Evolutionary conservation across 805 yeast species (phyloP), one percentile per base, ranked within the genome.

Genomic region (Sugiyamaella americana): DNA sequence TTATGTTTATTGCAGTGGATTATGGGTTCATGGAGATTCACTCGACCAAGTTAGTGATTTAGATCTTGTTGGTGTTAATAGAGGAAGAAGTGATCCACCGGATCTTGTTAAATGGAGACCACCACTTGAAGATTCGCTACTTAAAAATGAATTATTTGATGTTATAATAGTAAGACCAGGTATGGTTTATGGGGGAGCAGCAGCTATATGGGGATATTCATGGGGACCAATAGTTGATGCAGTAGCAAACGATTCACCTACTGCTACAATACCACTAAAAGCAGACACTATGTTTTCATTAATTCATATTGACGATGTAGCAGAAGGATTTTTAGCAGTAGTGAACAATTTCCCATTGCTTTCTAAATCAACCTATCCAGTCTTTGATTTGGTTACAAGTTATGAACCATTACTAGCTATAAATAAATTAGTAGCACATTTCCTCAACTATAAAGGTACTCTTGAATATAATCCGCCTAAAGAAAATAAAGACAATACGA

Each of bases 261-360:
- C 32, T 26, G 32, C 13, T 8, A 26, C 32, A 8, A 26, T 26
- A 8, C 32, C 32, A 8, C 11, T 26, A 8, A 41, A 29, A 6
- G 23, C 23, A 13, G 24, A 26, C 6, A 44, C 36, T 10, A 26
- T 18, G 6, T 17, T 41, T 16, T 29, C 38, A 20, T 20, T 47
- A 5, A 35, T 47, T 19, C 50, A 47, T n/a, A 21, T 44, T 23
- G 44, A 47, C 19, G 50, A 47, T 20, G 43, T 47, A 17, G 47
- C 44, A n/a, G 22, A 22, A 6, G 41, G 20, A 3, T 20, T 47
- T 26, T 19, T 13, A 6, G 17, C 22, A 4, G 47, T 35, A 6
- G 44, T 32, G 21, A 44, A 43, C 22, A 38, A 40, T 21, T 40
- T 38, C 10, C 21, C 40, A 2, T 13, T 23, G 13, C 16, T 43